These are phyloP conservation scores for Trichoderma koningii DNA, from an alignment of 2,329 filamentous ascomycete species.

Conservation along the genomic window DNA sequence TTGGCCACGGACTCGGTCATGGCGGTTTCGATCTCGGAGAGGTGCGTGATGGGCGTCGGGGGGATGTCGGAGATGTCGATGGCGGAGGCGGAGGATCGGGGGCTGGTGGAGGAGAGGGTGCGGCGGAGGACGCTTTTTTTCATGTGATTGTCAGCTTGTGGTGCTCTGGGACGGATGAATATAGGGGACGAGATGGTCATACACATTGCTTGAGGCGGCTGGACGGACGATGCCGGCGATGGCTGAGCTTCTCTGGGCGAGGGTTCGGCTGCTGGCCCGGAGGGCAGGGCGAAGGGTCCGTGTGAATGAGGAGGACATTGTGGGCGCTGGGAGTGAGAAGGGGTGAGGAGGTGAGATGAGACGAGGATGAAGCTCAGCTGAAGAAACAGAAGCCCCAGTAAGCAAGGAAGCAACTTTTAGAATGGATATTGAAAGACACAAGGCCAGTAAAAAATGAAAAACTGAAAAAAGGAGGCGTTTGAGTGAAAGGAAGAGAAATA, in stretches of 20 bases:
- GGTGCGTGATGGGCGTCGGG: slow-evolving; percentile 89
- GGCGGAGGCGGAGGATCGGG: slow-evolving; percentile 48
- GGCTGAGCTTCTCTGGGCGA: slow-evolving; percentile 36
- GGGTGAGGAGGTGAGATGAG: neutral
- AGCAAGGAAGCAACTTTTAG: too few relatives aligned
- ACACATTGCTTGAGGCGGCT: slow-evolving; percentile 35
- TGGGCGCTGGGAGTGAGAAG: neutral
- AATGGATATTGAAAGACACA: neutral
- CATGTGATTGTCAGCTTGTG: slow-evolving; percentile 7
- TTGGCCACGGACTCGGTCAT: slow-evolving; percentile 90
- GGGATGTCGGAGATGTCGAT: slow-evolving; percentile 73
- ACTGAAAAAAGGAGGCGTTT: neutral
- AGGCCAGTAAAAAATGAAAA: neutral
- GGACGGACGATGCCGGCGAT: slow-evolving; percentile 33
- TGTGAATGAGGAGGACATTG: slow-evolving; percentile 50
- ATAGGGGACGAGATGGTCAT: slow-evolving; percentile 26
- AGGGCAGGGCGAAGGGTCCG: slow-evolving; percentile 55
- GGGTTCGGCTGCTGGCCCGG: slow-evolving; percentile 45
- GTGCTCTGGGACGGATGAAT: neutral
- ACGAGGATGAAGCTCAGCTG: too few relatives aligned
- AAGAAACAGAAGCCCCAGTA: too few relatives aligned
- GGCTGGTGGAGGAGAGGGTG: slow-evolving; percentile 61
- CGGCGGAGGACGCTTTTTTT: slow-evolving; percentile 44
- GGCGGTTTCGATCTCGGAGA: slow-evolving; percentile 84
- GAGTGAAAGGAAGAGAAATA: neutral